phyloP scores from a whole-genome alignment of 352 stramenopile genomes.

The Blastocystis sp. region DNA sequence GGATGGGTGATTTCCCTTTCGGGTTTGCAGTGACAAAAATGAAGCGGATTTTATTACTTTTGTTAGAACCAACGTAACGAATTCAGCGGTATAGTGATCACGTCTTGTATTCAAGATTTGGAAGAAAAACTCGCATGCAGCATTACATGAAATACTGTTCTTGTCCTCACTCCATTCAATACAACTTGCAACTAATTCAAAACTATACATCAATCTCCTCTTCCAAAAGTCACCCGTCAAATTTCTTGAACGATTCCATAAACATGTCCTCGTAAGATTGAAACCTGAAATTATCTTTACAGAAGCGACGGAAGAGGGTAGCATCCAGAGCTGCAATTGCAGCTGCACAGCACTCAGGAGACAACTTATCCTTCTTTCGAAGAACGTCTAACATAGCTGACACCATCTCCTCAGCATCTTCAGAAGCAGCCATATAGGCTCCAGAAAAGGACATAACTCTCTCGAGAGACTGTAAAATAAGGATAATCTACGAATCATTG shows the following conservation, averaged over 20 bases:
- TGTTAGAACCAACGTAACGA: background rate
- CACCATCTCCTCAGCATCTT: background rate
- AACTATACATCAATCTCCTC: background rate
- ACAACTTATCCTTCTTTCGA: constrained; percentile 32
- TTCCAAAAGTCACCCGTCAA: background rate
- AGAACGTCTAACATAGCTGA: background rate
- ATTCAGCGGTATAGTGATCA: background rate
- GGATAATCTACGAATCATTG: background rate
- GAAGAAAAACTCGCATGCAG: constrained; percentile 18
- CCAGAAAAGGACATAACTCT: constrained; percentile 35
- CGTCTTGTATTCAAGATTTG: background rate
- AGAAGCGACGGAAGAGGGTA: constrained; percentile 21
- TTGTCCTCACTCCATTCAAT: background rate
- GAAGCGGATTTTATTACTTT: background rate
- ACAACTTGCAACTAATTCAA: background rate
- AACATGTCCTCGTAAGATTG: background rate
- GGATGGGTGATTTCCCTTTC: background rate
- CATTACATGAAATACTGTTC: background rate
- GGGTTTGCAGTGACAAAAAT: background rate
- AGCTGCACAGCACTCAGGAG: background rate
- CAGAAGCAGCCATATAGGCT: constrained; percentile 11
- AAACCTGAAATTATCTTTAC: background rate
- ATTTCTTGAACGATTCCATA: background rate
- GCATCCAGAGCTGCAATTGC: background rate
- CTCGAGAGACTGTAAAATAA: background rate